Conservation (phyloP, 192 early-diverging fungal genomes). For the Backusella luteola region DNA sequence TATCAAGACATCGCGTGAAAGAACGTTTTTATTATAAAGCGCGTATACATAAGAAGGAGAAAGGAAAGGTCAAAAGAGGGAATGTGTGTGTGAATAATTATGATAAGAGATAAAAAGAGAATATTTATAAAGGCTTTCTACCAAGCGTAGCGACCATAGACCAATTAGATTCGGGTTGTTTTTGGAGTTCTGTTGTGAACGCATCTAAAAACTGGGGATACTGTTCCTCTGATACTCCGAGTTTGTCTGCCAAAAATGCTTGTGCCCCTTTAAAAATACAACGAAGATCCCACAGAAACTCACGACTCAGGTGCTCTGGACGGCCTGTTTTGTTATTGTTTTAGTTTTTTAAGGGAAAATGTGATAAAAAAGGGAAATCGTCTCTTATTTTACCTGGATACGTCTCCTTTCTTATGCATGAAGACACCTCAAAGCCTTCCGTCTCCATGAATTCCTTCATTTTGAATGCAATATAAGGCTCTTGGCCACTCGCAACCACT, state of each 20-base stretch:
- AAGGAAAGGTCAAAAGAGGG: background rate
- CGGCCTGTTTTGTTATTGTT: background rate
- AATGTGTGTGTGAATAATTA: background rate
- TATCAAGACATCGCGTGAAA: background rate
- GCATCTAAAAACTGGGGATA: slow-evolving; percentile 1
- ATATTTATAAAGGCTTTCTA: background rate
- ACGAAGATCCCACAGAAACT: slow-evolving; percentile 14
- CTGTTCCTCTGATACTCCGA: background rate
- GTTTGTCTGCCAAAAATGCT: background rate
- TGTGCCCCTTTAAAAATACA: slow-evolving; percentile 4
- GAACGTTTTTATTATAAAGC: background rate
- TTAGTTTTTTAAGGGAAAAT: background rate
- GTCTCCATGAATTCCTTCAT: background rate
- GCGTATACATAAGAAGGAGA: background rate
- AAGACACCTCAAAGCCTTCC: background rate
- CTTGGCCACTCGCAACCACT: background rate
- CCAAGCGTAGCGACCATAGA: background rate
- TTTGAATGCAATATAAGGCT: slow-evolving; percentile 18
- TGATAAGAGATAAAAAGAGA: background rate
- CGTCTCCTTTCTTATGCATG: background rate
- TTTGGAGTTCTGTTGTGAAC: slow-evolving; percentile 1
- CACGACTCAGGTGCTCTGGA: background rate
- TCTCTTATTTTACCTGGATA: slow-evolving; percentile 1
- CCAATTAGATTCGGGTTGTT: slow-evolving; percentile 13
- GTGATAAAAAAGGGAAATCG: background rate